These are phyloP conservation scores for Pyrenula massariospora DNA, from an alignment of 495 filamentous ascomycete species.

Conservation along the genomic window DNA sequence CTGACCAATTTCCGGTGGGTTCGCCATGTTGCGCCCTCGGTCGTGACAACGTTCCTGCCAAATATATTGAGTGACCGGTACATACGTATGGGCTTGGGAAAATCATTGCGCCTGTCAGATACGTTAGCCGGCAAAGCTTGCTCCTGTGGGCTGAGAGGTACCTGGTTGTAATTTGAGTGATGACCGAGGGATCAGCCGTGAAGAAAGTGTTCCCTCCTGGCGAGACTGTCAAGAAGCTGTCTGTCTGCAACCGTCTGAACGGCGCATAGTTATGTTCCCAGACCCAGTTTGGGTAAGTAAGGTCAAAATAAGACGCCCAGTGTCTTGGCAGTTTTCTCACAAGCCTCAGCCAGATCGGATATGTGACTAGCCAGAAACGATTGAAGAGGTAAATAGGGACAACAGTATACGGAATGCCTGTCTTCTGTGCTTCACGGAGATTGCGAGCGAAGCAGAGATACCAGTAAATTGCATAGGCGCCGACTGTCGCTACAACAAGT, in stretches of 20 bases:
- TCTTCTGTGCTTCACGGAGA: background rate
- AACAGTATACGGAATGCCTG: constrained; percentile 24
- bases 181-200: constrained; percentile 44
- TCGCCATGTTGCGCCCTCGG: constrained; percentile 30
- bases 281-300: constrained; percentile 17
- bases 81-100: constrained; percentile 50
- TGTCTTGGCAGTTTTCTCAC: constrained; percentile 7
- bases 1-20: constrained; percentile 29
- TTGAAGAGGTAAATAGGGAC: constrained; percentile 20
- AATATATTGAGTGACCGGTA: constrained; percentile 39
- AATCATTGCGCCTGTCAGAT: constrained; percentile 39
- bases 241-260: constrained; percentile 27
- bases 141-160: background rate
- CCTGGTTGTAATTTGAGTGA: constrained; percentile 41
- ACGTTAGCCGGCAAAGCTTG: background rate
- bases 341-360: constrained; percentile 25
- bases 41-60: constrained; percentile 32
- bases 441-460: background rate
- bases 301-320: background rate
- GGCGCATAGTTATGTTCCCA: constrained; percentile 26
- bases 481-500: background rate
- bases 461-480: background rate
- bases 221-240: constrained; percentile 43
- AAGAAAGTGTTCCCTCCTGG: constrained; percentile 33
- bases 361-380: constrained; percentile 13